Evolutionary conservation across 345 rosid genomes (phyloP), one percentile per base, ranked within the genome.

Genomic region (Acer yangbiense): DNA sequence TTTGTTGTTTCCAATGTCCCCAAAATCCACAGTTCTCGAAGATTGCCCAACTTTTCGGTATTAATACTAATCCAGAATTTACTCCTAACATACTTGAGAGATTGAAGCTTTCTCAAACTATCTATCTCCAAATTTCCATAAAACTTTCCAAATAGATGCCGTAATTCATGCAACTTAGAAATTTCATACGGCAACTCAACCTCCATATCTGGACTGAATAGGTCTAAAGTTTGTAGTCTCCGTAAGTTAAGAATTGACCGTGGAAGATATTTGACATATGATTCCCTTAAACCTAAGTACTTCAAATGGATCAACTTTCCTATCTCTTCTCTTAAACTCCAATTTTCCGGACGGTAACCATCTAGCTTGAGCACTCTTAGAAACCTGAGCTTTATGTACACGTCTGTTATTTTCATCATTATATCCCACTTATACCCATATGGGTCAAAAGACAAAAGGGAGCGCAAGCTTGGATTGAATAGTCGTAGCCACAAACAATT

Each of bases 311-410:
- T 23, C 25, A 23, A 23, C 25, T 23, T 23, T 23, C 25, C 25
- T 23, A 23, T 23, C 25, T 23, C 25, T 23, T 23, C 25, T 23
- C 25, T 23, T 23, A 23, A 23, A 23, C 25, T 23, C 25, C 25
- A 23, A 23, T 23, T 23, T 23, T 23, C 25, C 25, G 25, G 25
- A 23, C 25, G 11, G 9, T 9, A 71, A 29, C 80, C 77, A 69
- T 81, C 77, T 69, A 76, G 72, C 20, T 81, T 80, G 7, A 81
- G 10, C 32, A 73, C 55, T 48, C 83, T 76, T 3, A 81, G 71
- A 13, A 68, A 14, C 44, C 60, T 80, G 58, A 69, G 5, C 13
- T 32, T 3, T 29, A 4, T 29, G 4, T 29, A 29, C 35, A 29
- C 3, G 35, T 29, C 35, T 29, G 4, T 29, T n/a, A n/a, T n/a